These are phyloP conservation scores for Pseudocercospora pini-densiflorae DNA, from an alignment of 2,329 filamentous ascomycete species.

Conservation along the genomic window DNA sequence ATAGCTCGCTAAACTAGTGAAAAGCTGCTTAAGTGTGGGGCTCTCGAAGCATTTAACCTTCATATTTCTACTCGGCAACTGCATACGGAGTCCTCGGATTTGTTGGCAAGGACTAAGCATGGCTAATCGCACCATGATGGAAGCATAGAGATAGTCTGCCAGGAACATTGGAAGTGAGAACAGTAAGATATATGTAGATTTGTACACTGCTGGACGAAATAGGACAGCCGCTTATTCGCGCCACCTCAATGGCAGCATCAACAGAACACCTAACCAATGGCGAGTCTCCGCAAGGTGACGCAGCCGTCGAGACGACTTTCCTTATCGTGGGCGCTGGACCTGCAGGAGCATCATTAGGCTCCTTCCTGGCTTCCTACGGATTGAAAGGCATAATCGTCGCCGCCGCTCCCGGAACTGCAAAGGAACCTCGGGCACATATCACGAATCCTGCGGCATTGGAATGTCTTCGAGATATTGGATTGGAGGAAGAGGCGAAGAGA, in stretches of 20 bases:
- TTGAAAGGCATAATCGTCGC: slow-evolving; percentile 60
- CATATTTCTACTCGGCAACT: neutral
- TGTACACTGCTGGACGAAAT: neutral
- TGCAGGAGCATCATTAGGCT: slow-evolving; percentile 41
- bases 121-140: neutral
- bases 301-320: slow-evolving; percentile 35
- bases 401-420: slow-evolving; percentile 54
- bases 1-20: neutral
- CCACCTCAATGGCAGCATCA: slow-evolving; percentile 6
- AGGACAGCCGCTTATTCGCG: neutral
- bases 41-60: neutral
- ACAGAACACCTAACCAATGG: slow-evolving; percentile 11
- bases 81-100: neutral
- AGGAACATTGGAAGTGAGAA: too few relatives aligned
- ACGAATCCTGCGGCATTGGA: slow-evolving; percentile 62
- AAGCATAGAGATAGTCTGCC: neutral
- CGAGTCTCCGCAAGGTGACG: neutral
- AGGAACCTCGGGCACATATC: slow-evolving; percentile 64
- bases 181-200: neutral
- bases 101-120: neutral
- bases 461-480: slow-evolving; percentile 51
- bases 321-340: slow-evolving; percentile 42
- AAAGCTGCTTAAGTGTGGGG: neutral
- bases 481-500: slow-evolving; percentile 44
- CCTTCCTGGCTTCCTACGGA: slow-evolving; percentile 39